Evolutionary conservation across 148 eudicot genomes (phyloP), one percentile per base, ranked within the genome.

Genomic region (Nyssa sinensis): DNA sequence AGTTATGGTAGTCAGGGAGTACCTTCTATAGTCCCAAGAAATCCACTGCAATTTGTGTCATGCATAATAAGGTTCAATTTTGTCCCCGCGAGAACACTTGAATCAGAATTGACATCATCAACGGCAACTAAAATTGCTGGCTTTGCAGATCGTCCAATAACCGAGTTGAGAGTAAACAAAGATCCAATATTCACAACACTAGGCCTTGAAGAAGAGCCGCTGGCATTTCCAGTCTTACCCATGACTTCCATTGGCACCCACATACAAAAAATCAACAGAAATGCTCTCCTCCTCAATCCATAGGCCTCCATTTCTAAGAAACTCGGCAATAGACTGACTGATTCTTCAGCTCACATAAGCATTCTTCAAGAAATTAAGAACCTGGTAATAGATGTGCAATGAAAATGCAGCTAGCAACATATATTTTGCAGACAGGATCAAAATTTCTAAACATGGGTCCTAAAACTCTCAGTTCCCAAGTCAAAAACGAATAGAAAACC

Each of bases 11-110:
- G 64, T 51, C 73, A 61, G 62, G 27, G 17, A 67, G 72, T 81
- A 93, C 97, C 93, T 87, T 86, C 95, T 29, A 90, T 62, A 23
- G 89, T 87, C 77, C 96, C 98, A 64, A 91, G 57, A 77, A 93
- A 89, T 19, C 89, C 93, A 35, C 93, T 93, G 88, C 96, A 93
- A 74, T 90, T 86, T 0, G 98, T 90, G 63, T 93, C 92, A 39
- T 76, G 83, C 66, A 82, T 49, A 55, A 85, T 77, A 72, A 93
- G 80, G 71, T 88, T 89, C 70, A 90, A 41, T 6, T 59, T 83
- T 8, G 86, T 90, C 30, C 86, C 89, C 0, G 49, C 37, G 30
- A 92, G 86, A 72, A 92, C 74, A 65, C 66, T 86, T 5, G 89
- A 81, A 75, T 89, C 79, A 6, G 83, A 75, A 79, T 91, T 91